Conservation (phyloP, 2,329 filamentous ascomycete genomes). For the Cercospora zeae-maydis region DNA sequence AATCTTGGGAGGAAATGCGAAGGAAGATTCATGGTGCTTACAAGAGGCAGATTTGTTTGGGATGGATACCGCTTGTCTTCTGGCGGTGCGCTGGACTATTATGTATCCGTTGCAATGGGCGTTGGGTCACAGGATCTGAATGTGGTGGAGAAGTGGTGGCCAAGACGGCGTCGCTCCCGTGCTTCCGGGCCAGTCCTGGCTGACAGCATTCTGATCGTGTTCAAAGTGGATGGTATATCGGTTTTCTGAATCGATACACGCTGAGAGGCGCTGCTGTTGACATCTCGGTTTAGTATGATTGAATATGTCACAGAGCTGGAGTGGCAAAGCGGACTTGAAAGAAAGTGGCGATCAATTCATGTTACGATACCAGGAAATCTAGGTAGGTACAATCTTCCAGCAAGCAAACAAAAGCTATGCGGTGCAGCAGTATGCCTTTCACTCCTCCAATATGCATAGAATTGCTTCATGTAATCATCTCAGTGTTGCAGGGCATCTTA, state of each 20-base stretch:
- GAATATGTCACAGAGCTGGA: background rate
- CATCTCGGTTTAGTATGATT: too few relatives aligned
- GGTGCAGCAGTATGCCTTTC: background rate
- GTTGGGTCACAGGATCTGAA: background rate
- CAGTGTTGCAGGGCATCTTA: slow-evolving; percentile 4
- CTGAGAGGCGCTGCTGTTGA: too few relatives aligned
- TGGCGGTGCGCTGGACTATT: background rate
- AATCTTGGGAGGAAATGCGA: background rate
- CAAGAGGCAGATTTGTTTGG: background rate
- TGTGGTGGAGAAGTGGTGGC: background rate
- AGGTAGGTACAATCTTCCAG: background rate
- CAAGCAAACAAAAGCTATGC: background rate
- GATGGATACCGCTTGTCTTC: background rate
- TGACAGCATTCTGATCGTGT: background rate
- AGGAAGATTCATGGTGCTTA: background rate
- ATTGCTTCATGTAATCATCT: background rate
- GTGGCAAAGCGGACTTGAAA: background rate
- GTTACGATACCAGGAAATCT: background rate
- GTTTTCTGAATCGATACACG: too few relatives aligned
- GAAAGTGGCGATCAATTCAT: background rate
- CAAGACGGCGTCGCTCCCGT: background rate
- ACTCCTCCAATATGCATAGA: background rate
- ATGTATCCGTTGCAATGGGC: background rate
- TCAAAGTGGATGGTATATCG: background rate
- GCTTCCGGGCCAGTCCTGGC: background rate